phyloP scores from a whole-genome alignment of 495 filamentous ascomycete species.

The Talaromyces trachyspermus region DNA sequence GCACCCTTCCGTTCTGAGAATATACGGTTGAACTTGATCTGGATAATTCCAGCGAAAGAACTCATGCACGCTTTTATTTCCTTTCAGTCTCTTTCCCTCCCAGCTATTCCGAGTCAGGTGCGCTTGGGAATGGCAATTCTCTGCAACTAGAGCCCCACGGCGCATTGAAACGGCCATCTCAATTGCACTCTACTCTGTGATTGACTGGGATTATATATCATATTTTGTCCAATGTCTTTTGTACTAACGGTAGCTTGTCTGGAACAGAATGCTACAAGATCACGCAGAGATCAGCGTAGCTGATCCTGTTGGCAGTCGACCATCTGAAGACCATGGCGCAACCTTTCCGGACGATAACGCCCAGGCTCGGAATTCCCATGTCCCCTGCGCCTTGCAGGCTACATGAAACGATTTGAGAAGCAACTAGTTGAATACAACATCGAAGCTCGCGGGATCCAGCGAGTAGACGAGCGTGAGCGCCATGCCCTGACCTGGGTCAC shows the following conservation, averaged over 20 bases:
- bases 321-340: conserved; percentile 18
- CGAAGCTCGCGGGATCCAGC: conserved; percentile 68
- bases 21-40: conserved; percentile 58
- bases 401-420: conserved; percentile 31
- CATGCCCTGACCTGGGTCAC: conserved; percentile 47
- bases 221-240: too few species aligned
- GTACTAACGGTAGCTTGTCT: conserved; percentile 19
- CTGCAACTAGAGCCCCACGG: too few species aligned
- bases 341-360: conserved; percentile 12
- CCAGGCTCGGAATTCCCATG: conserved; percentile 12
- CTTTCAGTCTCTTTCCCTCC: conserved; percentile 4
- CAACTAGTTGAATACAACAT: conserved; percentile 48
- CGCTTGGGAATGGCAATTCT: too few species aligned
- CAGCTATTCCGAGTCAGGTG: not conserved
- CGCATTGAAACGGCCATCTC: too few species aligned
- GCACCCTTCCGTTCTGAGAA: conserved; percentile 43
- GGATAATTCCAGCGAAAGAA: conserved; percentile 57
- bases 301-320: not conserved
- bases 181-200: too few species aligned
- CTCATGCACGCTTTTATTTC: conserved; percentile 39
- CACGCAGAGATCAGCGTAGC: conserved; percentile 2
- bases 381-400: conserved; percentile 23
- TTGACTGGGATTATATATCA: too few species aligned
- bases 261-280: conserved; percentile 25
- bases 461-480: conserved; percentile 56